Percentiles rank a stretch among this genome's conserved stretches.
Evolutionary conservation across 441 rosid genomes (phyloP).

Genomic region (Macaranga tanarius): DNA sequence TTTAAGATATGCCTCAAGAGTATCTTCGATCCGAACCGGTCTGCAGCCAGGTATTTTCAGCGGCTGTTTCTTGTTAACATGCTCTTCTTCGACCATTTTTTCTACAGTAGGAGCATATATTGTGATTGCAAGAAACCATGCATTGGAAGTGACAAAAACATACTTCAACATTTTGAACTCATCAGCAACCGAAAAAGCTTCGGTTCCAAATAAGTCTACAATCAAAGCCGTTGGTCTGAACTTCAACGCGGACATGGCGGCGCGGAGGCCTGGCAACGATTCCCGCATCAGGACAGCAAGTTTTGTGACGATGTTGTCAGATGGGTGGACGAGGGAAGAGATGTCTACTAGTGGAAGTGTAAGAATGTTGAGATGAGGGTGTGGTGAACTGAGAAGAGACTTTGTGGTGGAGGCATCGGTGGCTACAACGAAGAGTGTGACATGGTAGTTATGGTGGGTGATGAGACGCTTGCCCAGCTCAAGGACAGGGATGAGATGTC

Average conservation of each 20-base stretch:
- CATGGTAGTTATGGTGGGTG: slow-evolving; percentile 24
- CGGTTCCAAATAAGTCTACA: slow-evolving; percentile 53
- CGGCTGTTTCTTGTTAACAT: slow-evolving; percentile 27
- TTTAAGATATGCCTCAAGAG: slow-evolving; percentile 29
- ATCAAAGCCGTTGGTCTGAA: slow-evolving; percentile 37
- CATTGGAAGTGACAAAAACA: slow-evolving; percentile 46
- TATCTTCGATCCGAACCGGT: slow-evolving; percentile 34
- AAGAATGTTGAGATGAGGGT: slow-evolving; percentile 20
- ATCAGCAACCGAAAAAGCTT: slow-evolving; percentile 42
- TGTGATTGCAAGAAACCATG: slow-evolving; percentile 54
- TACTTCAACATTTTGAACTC: slow-evolving; percentile 48
- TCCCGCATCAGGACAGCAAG: slow-evolving; percentile 33
- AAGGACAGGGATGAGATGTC: slow-evolving; percentile 43
- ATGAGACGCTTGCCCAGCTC: slow-evolving; percentile 43
- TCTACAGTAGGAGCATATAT: slow-evolving; percentile 38
- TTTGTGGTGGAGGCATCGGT: slow-evolving; percentile 23
- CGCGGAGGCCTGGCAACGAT: slow-evolving; percentile 24
- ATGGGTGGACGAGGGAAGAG: slow-evolving; percentile 13
- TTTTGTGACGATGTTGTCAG: slow-evolving; percentile 14
- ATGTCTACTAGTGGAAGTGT: slow-evolving; percentile 29
- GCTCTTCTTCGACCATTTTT: slow-evolving; percentile 29
- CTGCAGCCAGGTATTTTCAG: slow-evolving; percentile 51
- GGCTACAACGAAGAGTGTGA: slow-evolving; percentile 36
- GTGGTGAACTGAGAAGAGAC: slow-evolving; percentile 21
- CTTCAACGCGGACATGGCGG: slow-evolving; percentile 26